Conservation (phyloP, 495 filamentous ascomycete species). For the Cercophora scortea region DNA sequence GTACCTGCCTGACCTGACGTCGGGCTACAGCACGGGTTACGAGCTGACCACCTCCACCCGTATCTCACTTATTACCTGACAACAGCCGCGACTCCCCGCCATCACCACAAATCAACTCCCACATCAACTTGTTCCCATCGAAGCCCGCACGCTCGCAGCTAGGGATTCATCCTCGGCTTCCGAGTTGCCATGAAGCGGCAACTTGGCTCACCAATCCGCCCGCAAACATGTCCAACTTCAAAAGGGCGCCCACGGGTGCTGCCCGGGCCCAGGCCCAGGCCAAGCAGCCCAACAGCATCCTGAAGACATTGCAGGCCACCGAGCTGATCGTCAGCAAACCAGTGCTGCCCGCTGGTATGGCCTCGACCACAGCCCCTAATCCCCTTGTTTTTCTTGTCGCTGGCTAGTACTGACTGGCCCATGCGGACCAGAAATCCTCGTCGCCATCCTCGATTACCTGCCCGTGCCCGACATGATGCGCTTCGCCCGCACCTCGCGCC, state of each 20-base stretch:
- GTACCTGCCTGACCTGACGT: too few species aligned
- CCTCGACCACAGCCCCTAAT: background rate
- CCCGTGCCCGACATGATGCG: conserved; percentile 74
- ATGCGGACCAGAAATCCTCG: conserved; percentile 64
- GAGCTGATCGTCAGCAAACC: conserved; percentile 66
- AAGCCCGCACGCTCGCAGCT: too few species aligned
- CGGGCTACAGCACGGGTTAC: too few species aligned
- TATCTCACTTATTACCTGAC: too few species aligned
- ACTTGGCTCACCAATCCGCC: background rate
- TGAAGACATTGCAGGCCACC: conserved; percentile 67
- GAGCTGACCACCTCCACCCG: too few species aligned
- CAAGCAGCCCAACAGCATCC: conserved; percentile 39
- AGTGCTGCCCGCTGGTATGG: conserved; percentile 69
- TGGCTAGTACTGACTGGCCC: background rate
- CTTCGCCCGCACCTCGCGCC: conserved; percentile 80
- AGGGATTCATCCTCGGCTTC: too few species aligned
- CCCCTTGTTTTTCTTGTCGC: background rate
- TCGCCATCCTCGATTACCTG: conserved; percentile 81
- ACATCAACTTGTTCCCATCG: too few species aligned
- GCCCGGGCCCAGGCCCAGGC: conserved; percentile 1
- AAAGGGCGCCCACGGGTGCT: conserved; percentile 4
- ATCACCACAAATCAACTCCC: too few species aligned
- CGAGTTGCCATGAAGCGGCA: background rate
- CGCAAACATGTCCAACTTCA: conserved; percentile 14
- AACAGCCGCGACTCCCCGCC: too few species aligned